Percentiles rank a stretch among this genome's conserved stretches.
phyloP scores from a whole-genome alignment of 1,139 yeast species.

The Saccharomycopsis hybrid region DNA sequence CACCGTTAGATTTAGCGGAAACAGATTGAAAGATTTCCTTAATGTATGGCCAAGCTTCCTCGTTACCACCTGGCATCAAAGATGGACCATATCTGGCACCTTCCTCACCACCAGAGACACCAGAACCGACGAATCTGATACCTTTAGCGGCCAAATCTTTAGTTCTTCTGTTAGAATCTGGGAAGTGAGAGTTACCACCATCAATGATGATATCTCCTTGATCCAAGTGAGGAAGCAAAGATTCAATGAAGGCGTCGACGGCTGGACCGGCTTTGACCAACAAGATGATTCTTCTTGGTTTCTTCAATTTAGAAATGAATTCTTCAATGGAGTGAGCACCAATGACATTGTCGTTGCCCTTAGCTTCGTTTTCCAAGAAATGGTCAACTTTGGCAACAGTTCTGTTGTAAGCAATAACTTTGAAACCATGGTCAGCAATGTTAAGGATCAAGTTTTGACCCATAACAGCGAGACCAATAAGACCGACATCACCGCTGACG shows the following conservation, averaged over 20 bases:
- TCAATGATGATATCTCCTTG: slow-evolving; percentile 97
- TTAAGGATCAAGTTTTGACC: slow-evolving; percentile 97
- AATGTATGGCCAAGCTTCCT: slow-evolving; percentile 98
- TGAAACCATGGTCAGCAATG: slow-evolving; percentile 96
- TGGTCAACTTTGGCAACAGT: slow-evolving; percentile 93
- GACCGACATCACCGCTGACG: slow-evolving; percentile 81
- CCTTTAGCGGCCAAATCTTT: slow-evolving; percentile 85
- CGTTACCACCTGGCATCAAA: slow-evolving; percentile 98
- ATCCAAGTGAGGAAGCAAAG: slow-evolving; percentile 85
- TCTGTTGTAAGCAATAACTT: slow-evolving; percentile 98
- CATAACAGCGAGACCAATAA: slow-evolving; percentile 99
- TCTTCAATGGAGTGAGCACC: slow-evolving; percentile 95
- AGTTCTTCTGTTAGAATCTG: slow-evolving; percentile 96
- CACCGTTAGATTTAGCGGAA: slow-evolving; percentile 95
- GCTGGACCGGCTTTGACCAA: slow-evolving; percentile 97
- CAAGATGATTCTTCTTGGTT: slow-evolving; percentile 92
- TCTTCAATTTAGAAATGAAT: slow-evolving; percentile 81
- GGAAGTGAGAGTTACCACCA: slow-evolving; percentile 99
- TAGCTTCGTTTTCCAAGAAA: slow-evolving; percentile 90
- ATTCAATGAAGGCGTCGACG: slow-evolving; percentile 86
- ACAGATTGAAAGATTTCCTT: slow-evolving; percentile 95
- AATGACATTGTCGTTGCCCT: slow-evolving; percentile 79
- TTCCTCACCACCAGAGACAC: slow-evolving; percentile 99
- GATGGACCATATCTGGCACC: slow-evolving; percentile 99
- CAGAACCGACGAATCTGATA: slow-evolving; percentile 91